A percentile compares a stretch with the other conserved stretches of the same genome.
These are phyloP conservation scores for Phialocephala sp. DNA, from an alignment of 2,329 filamentous ascomycete species.

Conservation along the genomic window DNA sequence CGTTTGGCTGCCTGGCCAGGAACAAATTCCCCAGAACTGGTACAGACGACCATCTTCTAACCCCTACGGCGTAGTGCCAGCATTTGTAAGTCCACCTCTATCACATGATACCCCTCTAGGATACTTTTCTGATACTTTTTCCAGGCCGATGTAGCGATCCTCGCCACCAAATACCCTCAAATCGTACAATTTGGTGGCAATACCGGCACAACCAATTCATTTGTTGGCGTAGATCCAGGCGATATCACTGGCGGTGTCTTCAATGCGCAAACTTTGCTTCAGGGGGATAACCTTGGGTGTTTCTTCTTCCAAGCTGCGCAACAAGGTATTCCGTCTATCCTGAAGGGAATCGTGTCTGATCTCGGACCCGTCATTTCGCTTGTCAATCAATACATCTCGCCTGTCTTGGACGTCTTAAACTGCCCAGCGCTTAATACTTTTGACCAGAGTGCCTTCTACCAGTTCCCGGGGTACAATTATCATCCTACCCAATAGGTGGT, in stretches of 20 bases:
- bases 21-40: constrained; percentile 31
- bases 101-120: too few relatives aligned
- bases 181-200: constrained; percentile 53
- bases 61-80: background rate
- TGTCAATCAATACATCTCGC: background rate
- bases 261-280: constrained; percentile 48
- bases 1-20: constrained; percentile 19
- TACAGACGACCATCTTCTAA: constrained; percentile 23
- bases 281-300: constrained; percentile 55
- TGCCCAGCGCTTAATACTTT: background rate
- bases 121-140: too few relatives aligned
- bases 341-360: too few relatives aligned
- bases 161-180: constrained; percentile 17
- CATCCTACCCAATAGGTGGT: background rate
- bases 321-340: constrained; percentile 4
- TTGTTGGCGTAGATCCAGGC: constrained; percentile 51
- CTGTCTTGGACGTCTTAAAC: background rate
- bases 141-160: background rate
- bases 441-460: background rate
- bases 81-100: background rate
- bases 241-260: constrained; percentile 49
- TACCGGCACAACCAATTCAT: constrained; percentile 55
- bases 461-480: constrained; percentile 5
- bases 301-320: constrained; percentile 34
- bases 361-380: too few relatives aligned